Conservation (phyloP, 495 filamentous ascomycete genomes). For the Talaromyces stipitatus region DNA sequence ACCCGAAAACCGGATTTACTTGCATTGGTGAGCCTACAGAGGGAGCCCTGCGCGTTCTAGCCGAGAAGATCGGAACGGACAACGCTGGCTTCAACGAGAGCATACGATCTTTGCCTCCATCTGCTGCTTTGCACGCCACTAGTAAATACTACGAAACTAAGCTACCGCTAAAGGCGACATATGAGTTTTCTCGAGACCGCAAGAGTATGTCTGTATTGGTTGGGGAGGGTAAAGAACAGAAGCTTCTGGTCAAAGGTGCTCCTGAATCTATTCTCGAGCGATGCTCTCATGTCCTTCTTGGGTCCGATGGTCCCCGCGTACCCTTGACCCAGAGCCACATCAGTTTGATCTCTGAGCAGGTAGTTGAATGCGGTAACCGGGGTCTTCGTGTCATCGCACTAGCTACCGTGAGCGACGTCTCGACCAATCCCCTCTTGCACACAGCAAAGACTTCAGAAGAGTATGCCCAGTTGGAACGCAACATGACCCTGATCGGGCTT, state of each 20-base stretch:
- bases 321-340: constrained; percentile 57
- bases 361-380: constrained; percentile 82
- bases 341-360: constrained; percentile 62
- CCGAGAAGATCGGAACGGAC: constrained; percentile 86
- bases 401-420: constrained; percentile 67
- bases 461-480: constrained; percentile 81
- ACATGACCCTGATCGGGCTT: constrained; percentile 88
- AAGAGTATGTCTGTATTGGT: constrained; percentile 99
- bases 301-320: constrained; percentile 66
- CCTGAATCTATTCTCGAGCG: constrained; percentile 91
- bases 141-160: constrained; percentile 79
- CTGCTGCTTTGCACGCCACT: constrained; percentile 62
- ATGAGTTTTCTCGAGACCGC: constrained; percentile 94
- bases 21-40: constrained; percentile 96
- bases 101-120: constrained; percentile 35
- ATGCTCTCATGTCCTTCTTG: constrained; percentile 72
- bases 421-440: constrained; percentile 58
- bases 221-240: constrained; percentile 55
- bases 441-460: constrained; percentile 75
- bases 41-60: constrained; percentile 82
- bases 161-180: constrained; percentile 70
- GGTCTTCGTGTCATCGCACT: constrained; percentile 94
- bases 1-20: constrained; percentile 65
- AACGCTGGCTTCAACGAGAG: constrained; percentile 48
- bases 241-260: constrained; percentile 92